Conservation (phyloP, 768 basidiomycete species). For the Boletellus emodensis region DNA sequence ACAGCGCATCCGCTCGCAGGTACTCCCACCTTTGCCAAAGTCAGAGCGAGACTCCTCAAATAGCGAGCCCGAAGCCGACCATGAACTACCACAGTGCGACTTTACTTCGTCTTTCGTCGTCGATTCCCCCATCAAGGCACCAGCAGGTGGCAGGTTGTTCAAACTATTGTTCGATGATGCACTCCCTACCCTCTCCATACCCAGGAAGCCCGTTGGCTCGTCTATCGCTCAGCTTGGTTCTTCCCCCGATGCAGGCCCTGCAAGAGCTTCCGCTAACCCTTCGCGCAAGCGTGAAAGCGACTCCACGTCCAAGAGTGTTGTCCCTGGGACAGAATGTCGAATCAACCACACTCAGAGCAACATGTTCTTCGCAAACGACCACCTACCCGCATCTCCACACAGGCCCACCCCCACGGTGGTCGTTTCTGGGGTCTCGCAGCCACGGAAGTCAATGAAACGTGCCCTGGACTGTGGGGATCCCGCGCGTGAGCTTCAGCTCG, state of each 20-base stretch:
- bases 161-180: conserved; percentile 64
- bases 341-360: conserved; percentile 3
- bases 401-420: not conserved
- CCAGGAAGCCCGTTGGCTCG: conserved; percentile 12
- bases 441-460: conserved; percentile 42
- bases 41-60: conserved; percentile 25
- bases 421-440: conserved; percentile 7
- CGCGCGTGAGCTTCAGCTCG: conserved; percentile 3
- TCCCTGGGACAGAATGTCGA: not conserved
- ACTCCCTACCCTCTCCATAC: conserved; percentile 15
- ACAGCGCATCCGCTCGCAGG: conserved; percentile 48
- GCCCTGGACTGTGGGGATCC: conserved; percentile 34
- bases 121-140: conserved; percentile 68
- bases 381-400: not conserved
- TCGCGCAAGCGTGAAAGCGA: not conserved
- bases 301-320: conserved; percentile 1
- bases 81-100: conserved; percentile 25
- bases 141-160: conserved; percentile 56
- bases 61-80: conserved; percentile 37
- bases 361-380: conserved; percentile 13
- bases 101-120: conserved; percentile 52
- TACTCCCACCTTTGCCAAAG: conserved; percentile 36
- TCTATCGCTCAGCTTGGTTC: not conserved
- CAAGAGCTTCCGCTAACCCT: conserved; percentile 1
- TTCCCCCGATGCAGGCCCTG: not conserved